Evolutionary conservation across 106 monocot genomes (phyloP), one percentile per base, ranked within the genome.

Genomic region (Iris macrosiphon): DNA sequence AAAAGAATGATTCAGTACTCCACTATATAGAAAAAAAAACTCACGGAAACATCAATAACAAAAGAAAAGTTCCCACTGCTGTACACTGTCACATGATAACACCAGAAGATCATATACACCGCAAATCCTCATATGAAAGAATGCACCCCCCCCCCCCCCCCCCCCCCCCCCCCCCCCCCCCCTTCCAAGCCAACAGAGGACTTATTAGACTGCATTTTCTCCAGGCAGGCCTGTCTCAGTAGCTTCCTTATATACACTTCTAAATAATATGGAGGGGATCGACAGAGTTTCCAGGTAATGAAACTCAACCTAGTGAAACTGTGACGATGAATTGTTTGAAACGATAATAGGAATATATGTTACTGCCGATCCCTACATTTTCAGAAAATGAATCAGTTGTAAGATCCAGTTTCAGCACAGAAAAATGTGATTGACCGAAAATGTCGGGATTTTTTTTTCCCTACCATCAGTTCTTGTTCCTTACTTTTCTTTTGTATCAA

Each of bases 401-500:
- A n/a, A 4, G 4, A 41, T 41, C 12, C n/a, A 28, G 3, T 31
- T 11, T 30, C 4, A 35, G 10, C 18, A 16, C 3, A 26, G 11
- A 20, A 19, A 9, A 19, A 26, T n/a, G n/a, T n/a, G n/a, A n/a
- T n/a, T n/a, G n/a, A n/a, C n/a, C n/a, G 16, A 63, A 49, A 35
- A 11, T 2, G 30, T 31, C 13, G 46, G 19, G 10, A 31, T 60
- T 12, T 24, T 56, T 20, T 19, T 10, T 37, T 22, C 8, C 11
- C 35, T 4, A 38, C 1, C 19, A n/a, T n/a, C n/a, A n/a, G n/a
- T 39, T 15, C 19, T 48, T 57, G 15, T 15, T 14, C 29, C 34
- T 30, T 52, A 65, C 21, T 63, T 78, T 44, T 63, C 80, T 49
- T 81, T 95, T 19, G 45, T 33, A 62, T 95, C 94, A 1, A 82